These are phyloP conservation scores for Polygonum maritimum DNA, from an alignment of 148 eudicot species.

Conservation along the genomic window DNA sequence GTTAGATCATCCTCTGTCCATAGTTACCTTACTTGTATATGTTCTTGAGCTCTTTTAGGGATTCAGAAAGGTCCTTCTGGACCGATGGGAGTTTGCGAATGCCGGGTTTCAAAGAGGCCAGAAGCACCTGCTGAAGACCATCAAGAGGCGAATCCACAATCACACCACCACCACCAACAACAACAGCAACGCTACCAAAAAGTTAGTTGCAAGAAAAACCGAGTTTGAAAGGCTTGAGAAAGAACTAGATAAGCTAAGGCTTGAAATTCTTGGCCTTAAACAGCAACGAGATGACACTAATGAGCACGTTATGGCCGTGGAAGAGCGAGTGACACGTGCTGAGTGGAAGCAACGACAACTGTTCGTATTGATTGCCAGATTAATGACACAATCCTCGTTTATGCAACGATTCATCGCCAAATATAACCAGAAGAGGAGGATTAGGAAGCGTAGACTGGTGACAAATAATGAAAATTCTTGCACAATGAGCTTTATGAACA, in stretches of 20 bases:
- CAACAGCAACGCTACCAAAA: slow-evolving; percentile 7
- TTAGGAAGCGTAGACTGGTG: slow-evolving; percentile 36
- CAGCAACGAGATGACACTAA: slow-evolving; percentile 39
- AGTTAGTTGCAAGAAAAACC: slow-evolving; percentile 15
- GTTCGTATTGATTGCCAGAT: slow-evolving; percentile 41
- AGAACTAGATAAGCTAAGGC: slow-evolving; percentile 31
- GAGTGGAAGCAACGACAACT: slow-evolving; percentile 43
- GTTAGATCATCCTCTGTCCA: too few species aligned
- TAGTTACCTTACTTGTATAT: too few species aligned
- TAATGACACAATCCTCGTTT: slow-evolving; percentile 19
- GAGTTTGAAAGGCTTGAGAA: slow-evolving; percentile 41
- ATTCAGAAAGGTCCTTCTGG: slow-evolving; percentile 63
- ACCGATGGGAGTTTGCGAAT: slow-evolving; percentile 54
- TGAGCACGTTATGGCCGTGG: slow-evolving; percentile 27
- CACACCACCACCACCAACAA: neutral
- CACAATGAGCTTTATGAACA: neutral
- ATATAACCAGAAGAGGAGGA: slow-evolving; percentile 26
- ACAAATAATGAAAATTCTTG: neutral
- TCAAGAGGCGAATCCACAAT: slow-evolving; percentile 40
- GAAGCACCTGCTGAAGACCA: slow-evolving; percentile 48
- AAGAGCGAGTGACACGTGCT: slow-evolving; percentile 28
- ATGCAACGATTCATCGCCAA: slow-evolving; percentile 25
- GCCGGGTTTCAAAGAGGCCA: slow-evolving; percentile 56
- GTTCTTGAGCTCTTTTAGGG: slow-evolving; percentile 24
- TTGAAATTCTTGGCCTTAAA: slow-evolving; percentile 38